Evolutionary conservation across 768 basidiomycete genomes (phyloP), one percentile per base, ranked within the genome.

Genomic region (Astraeus odoratus): DNA sequence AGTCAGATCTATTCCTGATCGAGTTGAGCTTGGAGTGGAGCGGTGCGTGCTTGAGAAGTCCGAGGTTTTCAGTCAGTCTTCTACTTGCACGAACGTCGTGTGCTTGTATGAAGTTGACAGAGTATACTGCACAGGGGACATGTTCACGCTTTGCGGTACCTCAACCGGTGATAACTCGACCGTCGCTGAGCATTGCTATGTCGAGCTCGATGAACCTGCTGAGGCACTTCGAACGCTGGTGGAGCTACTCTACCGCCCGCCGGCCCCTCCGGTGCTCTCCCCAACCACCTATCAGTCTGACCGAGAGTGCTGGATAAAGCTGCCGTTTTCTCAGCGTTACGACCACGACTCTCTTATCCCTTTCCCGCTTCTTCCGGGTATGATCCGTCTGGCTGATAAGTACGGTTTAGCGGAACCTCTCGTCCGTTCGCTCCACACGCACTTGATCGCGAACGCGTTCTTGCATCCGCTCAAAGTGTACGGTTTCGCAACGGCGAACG

Each of bases 121-220:
- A 34, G 19, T 46, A 26, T 23, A 42, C n/a, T 25, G 48, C 36
- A 42, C 57, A 85, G 83, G 72, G 22, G 73, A 82, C 56, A 86
- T 86, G 84, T 85, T 86, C 58, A 63, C 68, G 20, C 74, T 74
- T 49, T 83, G 81, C 49, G 73, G 77, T n/a, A n/a, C n/a, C n/a
- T 29, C 60, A 54, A 19, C n/a, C n/a, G 54, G 50, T n/a, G 43
- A 49, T 40, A 24, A 31, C 39, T 39, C 53, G 23, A 39, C 51
- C 1, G 18, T 5, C 2, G 39, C n/a, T 16, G 29, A 40, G 8
- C 7, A n/a, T 29, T 25, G 39, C 24, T 30, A 29, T 16, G 26
- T 41, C n/a, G 76, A 80, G 48, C 58, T 86, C 20, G 67, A 76
- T 43, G 84, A 86, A 57, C 58, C 71, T 10, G 67, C 74, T 16